Conservation (phyloP, 805 yeast species). For the Alloascoidea hylecoeti region DNA sequence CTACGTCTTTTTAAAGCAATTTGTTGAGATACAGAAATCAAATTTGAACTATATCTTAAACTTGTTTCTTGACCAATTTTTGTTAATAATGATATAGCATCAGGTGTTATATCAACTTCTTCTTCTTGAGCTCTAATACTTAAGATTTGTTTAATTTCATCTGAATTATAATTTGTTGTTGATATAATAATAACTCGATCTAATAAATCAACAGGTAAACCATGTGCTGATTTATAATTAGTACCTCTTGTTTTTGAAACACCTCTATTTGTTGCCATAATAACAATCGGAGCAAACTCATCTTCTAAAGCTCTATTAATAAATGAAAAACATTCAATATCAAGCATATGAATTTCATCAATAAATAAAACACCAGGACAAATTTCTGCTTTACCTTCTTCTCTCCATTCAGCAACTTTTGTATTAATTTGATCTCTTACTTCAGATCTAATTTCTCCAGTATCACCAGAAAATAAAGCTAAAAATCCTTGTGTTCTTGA, state of each 20-base stretch:
- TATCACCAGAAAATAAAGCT: conserved; percentile 90
- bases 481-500: conserved; percentile 96
- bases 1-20: conserved; percentile 73
- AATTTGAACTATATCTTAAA: conserved; percentile 83
- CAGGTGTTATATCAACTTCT: conserved; percentile 71
- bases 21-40: conserved; percentile 82
- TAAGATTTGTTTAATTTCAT: conserved; percentile 77
- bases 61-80: conserved; percentile 85
- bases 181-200: conserved; percentile 91
- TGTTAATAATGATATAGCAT: conserved; percentile 78
- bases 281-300: conserved; percentile 91
- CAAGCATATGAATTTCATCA: conserved; percentile 98
- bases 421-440: conserved; percentile 94
- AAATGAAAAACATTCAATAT: conserved; percentile 90
- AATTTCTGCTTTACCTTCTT: conserved; percentile 96
- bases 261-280: conserved; percentile 97
- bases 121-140: conserved; percentile 89
- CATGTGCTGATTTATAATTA: conserved; percentile 88
- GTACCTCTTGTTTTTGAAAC: conserved; percentile 90
- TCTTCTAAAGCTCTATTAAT: conserved; percentile 94
- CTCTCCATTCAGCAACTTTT: conserved; percentile 96
- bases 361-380: conserved; percentile 96
- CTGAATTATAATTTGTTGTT: conserved; percentile 62
- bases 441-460: conserved; percentile 94
- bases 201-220: conserved; percentile 88